Evolutionary conservation across 257 asterid species (phyloP).

Genomic region (Schizonepeta tenuifolia): DNA sequence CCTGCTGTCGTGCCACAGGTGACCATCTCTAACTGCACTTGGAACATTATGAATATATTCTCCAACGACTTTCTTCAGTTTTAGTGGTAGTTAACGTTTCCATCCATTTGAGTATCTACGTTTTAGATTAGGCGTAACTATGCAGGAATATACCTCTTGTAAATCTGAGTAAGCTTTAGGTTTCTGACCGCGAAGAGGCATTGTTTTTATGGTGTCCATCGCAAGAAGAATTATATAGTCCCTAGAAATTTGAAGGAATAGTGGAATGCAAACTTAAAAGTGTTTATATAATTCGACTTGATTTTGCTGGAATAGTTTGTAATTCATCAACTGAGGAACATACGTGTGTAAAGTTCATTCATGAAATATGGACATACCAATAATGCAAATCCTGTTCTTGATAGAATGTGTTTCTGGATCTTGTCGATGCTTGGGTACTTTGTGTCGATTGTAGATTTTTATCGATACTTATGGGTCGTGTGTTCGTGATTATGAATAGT

Average conservation of each 20-base stretch:
- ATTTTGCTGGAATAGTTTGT: background rate
- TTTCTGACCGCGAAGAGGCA: slow-evolving; percentile 32
- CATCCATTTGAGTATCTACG: background rate
- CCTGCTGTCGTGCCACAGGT: slow-evolving; percentile 10
- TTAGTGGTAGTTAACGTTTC: background rate
- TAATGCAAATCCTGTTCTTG: background rate
- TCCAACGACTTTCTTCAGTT: background rate
- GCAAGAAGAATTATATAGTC: background rate
- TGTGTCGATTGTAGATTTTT: background rate
- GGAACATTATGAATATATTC: slow-evolving; percentile 16
- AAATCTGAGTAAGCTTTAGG: slow-evolving; percentile 25
- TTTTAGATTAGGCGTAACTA: slow-evolving; percentile 25
- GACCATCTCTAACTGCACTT: slow-evolving; percentile 34
- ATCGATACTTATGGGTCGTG: background rate
- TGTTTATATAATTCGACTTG: slow-evolving; percentile 15
- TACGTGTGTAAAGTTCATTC: background rate
- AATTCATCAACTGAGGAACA: slow-evolving; percentile 20
- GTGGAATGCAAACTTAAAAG: background rate
- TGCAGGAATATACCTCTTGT: slow-evolving; percentile 22
- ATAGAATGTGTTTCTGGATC: background rate
- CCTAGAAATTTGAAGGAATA: background rate
- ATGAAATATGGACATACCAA: background rate
- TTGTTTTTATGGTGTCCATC: slow-evolving; percentile 26
- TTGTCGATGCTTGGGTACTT: background rate
- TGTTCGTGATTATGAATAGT: background rate